Percentiles rank a stretch among this genome's conserved stretches.
These are phyloP conservation scores for Tricladium varicosporioides DNA, from an alignment of 2,329 filamentous ascomycete genomes.

Conservation along the genomic window DNA sequence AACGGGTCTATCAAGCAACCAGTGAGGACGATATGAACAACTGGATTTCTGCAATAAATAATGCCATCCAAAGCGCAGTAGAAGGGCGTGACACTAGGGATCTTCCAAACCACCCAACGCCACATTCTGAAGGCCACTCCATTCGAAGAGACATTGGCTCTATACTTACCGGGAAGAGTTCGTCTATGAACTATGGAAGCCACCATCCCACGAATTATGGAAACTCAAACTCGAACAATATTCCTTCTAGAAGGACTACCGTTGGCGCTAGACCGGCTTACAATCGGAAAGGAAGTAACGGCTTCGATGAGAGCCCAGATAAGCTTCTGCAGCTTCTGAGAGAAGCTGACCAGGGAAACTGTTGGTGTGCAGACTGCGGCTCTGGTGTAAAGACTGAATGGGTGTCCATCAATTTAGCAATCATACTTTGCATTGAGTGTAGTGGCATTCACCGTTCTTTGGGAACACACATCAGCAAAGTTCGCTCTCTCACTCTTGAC, in stretches of 20 bases:
- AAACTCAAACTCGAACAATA: constrained; percentile 48
- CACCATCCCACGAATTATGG: constrained; percentile 49
- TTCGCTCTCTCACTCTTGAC: constrained; percentile 91
- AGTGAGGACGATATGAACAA: constrained; percentile 97
- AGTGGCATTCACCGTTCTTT: constrained; percentile 95
- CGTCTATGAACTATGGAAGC: constrained; percentile 55
- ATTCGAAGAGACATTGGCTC: constrained; percentile 86
- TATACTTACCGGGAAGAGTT: constrained; percentile 87
- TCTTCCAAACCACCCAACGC: constrained; percentile 40
- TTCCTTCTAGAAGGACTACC: constrained; percentile 75
- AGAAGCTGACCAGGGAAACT: constrained; percentile 88
- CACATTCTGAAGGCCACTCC: constrained; percentile 45
- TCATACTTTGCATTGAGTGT: constrained; percentile 96
- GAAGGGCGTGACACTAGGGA: constrained; percentile 70
- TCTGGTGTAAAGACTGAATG: constrained; percentile 93
- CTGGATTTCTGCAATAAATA: constrained; percentile 96
- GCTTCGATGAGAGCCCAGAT: constrained; percentile 78
- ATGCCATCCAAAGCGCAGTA: constrained; percentile 92
- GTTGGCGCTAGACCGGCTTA: constrained; percentile 83
- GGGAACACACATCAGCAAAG: constrained; percentile 96
- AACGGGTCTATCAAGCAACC: constrained; percentile 94
- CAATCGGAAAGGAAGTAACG: constrained; percentile 65
- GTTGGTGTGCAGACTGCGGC: constrained; percentile 90
- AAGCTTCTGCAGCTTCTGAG: constrained; percentile 84
- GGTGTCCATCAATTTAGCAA: constrained; percentile 97